Evolutionary conservation across 2,329 filamentous ascomycete species (phyloP), one percentile per base, ranked within the genome.

Genomic region (Arthrobotrys musiformis): DNA sequence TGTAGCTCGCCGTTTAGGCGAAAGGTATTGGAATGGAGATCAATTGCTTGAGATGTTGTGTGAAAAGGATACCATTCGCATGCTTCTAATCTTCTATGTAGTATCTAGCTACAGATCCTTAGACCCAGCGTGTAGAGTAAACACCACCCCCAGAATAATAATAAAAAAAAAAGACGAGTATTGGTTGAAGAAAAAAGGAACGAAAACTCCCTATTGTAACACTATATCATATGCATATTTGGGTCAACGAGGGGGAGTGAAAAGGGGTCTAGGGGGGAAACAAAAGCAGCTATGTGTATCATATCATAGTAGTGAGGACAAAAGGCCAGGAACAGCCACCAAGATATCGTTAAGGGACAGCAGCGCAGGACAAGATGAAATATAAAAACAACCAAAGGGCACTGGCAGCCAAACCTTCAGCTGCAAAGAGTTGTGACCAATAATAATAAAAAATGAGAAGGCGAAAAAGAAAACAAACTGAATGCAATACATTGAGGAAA

Each of bases 11-110:
- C 6, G 6, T 11, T 17, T 42, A 17, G 9, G 5, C 37, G n/a
- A n/a, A 5, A n/a, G 15, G 37, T 42, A 42, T n/a, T 42, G 24
- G 22, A 26, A 22, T 48, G 4, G 2, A 42, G 1, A 37, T 19
- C 11, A 26, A 26, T 26, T 15, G 24, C 2, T 13, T 19, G 26
- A 28, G 28, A 2, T 54, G n/a, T 30, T 54, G 17, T 58, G 7
- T 9, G 26, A 17, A 19, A 46, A 62, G 58, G 58, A 62, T 62
- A 62, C 58, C 58, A 62, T 62, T 62, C 26, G 58, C 37, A 62
- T 62, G 35, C 58, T 62, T 62, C 58, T 62, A 62, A 62, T 62
- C 54, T 58, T 58, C 54, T 40, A 40, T 40, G 54, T 58, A 62
- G 35, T 42, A 44, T 44, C 58, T 62, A 62, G 28, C 40, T 44